Evolutionary conservation across 1,284 basidiomycete genomes (phyloP), one percentile per base, ranked within the genome.

Genomic region (Mrakiaceae sp.): DNA sequence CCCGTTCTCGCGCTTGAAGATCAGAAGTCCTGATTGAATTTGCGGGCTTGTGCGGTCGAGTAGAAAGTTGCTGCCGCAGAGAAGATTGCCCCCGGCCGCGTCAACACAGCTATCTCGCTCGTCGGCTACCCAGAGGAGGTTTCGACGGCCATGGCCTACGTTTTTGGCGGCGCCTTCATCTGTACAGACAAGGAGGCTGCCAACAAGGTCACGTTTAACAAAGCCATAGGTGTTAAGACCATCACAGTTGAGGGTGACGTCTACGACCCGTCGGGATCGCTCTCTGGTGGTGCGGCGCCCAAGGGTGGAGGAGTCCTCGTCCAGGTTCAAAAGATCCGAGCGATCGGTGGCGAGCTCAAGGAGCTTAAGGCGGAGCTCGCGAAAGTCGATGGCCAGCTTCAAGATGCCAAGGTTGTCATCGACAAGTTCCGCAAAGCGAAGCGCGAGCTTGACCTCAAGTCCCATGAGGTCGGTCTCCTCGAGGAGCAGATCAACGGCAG

Each of bases 231-330:
- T 12, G 84, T 88, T 67, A 87, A 87, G 66, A 93, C 89, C 10
- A 93, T 98, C 61, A 98, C 96, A 1, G 80, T 95, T 16, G 87
- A 93, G 42, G 96, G 96, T 14, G 96, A 98, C 72, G 85, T 97
- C 6, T 98, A 98, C 76, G 95, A 98, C 70, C 95, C 96, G 0
- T 88, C 88, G 3, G 96, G 96, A 3, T 95, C 90, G 0, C 82
- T 98, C 8, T 91, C 87, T 39, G 96, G 96, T 44, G 96, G 96
- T 10, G 85, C 92, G 5, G 86, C 90, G 1, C 88, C 92, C 0
- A 85, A 78, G 58, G 81, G 84, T 40, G 86, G 82, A 47, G 89
- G 90, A 8, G 80, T 89, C 3, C 80, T 98, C 14, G 78, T 96
- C 68, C 86, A 86, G 70, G 90, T 95, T 3, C 94, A 97, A 72